Base-by-base conservation (phyloP, 257 asterid species). In the Solanum sitiens region DNA sequence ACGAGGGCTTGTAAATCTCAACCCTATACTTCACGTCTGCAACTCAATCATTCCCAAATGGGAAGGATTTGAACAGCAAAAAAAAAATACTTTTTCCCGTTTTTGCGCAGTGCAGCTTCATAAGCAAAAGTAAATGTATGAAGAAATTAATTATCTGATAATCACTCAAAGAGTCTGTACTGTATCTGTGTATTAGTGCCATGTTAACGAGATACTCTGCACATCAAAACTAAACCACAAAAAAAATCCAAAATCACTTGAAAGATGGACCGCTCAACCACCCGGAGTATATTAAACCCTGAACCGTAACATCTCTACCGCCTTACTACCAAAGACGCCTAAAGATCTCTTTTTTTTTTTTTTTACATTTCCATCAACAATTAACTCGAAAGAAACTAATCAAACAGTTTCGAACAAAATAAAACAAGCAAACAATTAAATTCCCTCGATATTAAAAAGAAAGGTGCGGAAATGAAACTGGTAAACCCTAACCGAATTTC, bases 401-500 rank as follows among this genome's bases (percentile, higher is more conserved):
- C 3, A 40, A 47, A 47, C 44, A 83, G 61, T 50, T 21, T 23
- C 11, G 6, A 37, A 16, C 39, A 11, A 27, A 40, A 30, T 0
- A 86, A 56, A 59, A 56, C 23, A 15, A 44, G 2, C 53, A 65
- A 44, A 15, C 45, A 32, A 30, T 21, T 82, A 50, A 50, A 32
- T 6, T 6, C 50, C n/a, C 30, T 47, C 30, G 18, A 15, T 27
- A 25, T 45, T 13, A 47, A 88, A n/a, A 42, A 20, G 5, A 4
- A 50, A 15, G 33, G 12, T n/a, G 53, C 44, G 8, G 35, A 50
- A 53, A 79, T 35, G 25, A 70, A 11, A 86, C 83, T 16, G 21
- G 56, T 16, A 56, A 88, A 87, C 87, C 39, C 83, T 84, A 84
- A 97, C 99, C 94, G 93, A 87, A 96, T 95, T 92, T 97, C 99